Percentiles rank a stretch among this genome's conserved stretches.
Evolutionary conservation across 345 rosid genomes (phyloP).

Genomic region (Mallotus nudiflorus): DNA sequence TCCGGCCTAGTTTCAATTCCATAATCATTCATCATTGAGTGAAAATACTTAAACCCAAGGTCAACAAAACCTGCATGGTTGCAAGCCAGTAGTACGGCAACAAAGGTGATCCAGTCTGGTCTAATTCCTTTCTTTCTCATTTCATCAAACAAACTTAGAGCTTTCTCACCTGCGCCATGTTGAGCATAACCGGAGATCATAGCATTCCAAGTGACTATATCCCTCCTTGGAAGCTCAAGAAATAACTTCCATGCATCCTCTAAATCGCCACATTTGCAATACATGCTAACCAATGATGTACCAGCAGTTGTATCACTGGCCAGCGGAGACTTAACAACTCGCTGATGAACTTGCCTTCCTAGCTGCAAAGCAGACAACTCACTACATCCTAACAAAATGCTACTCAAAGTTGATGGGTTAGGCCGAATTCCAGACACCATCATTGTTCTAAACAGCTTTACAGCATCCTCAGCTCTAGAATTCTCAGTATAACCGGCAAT

Average conservation of each 20-base stretch:
- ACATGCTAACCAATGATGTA: slow-evolving; percentile 65
- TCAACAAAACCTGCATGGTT: slow-evolving; percentile 65
- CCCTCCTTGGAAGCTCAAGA: slow-evolving; percentile 40
- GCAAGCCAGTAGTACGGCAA: slow-evolving; percentile 61
- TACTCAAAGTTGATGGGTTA: slow-evolving; percentile 55
- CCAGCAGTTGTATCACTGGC: slow-evolving; percentile 40
- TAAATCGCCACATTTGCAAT: slow-evolving; percentile 65
- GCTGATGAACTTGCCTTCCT: slow-evolving; percentile 81
- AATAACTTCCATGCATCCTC: slow-evolving; percentile 60
- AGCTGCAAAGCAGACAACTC: slow-evolving; percentile 61
- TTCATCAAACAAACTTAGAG: slow-evolving; percentile 49
- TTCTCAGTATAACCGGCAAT: slow-evolving; percentile 63
- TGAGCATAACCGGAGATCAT: slow-evolving; percentile 72
- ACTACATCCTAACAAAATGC: slow-evolving; percentile 67
- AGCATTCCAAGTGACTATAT: slow-evolving; percentile 66
- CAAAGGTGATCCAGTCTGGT: slow-evolving; percentile 74
- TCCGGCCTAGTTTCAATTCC: slow-evolving; percentile 52
- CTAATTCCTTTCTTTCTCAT: slow-evolving; percentile 45
- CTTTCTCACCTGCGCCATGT: slow-evolving; percentile 54
- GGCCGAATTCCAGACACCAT: slow-evolving; percentile 41
- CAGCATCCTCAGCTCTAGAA: slow-evolving; percentile 45
- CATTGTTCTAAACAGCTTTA: slow-evolving; percentile 60
- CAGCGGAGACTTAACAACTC: slow-evolving; percentile 51
- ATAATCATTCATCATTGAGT: slow-evolving; percentile 51
- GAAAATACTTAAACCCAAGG: slow-evolving; percentile 48